These are phyloP conservation scores for Chrysanthemum lavandulifolium DNA, from an alignment of 129 eudicot species.

Conservation along the genomic window DNA sequence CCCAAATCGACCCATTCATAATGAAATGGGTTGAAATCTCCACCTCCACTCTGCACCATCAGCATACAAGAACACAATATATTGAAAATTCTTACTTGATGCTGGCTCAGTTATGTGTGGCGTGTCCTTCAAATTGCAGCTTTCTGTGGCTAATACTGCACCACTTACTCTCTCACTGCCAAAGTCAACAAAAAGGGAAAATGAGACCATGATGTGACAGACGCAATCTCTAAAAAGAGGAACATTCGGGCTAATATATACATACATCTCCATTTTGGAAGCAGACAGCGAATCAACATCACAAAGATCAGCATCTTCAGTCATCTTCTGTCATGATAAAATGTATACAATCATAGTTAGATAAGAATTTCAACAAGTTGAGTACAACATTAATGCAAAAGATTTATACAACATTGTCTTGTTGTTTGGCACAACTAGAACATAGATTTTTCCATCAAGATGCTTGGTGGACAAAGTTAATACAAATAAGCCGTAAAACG, in stretches of 20 bases:
- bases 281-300: constrained; percentile 23
- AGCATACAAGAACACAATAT: background rate
- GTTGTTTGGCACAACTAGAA: constrained; percentile 32
- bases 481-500: too few species aligned
- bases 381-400: too few species aligned
- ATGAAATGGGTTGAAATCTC: too few species aligned
- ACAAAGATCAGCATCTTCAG: constrained; percentile 26
- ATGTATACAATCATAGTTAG: background rate
- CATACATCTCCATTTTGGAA: constrained; percentile 42
- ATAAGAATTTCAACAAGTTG: too few species aligned
- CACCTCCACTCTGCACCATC: background rate
- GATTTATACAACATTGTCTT: constrained; percentile 8
- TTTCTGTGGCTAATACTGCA: constrained; percentile 15
- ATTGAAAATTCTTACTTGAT: constrained; percentile 9
- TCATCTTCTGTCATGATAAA: constrained; percentile 30
- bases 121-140: constrained; percentile 21
- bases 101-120: constrained; percentile 20
- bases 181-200: constrained; percentile 24
- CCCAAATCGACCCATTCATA: too few species aligned
- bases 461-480: constrained; percentile 34
- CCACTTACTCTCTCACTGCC: constrained; percentile 23
- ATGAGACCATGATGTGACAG: constrained; percentile 21
- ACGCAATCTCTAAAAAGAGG: background rate
- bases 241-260: constrained; percentile 13
- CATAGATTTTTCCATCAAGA: constrained; percentile 23